Evolutionary conservation across 352 stramenopile species (phyloP).

Genomic region (Phytopythium sindhum): DNA sequence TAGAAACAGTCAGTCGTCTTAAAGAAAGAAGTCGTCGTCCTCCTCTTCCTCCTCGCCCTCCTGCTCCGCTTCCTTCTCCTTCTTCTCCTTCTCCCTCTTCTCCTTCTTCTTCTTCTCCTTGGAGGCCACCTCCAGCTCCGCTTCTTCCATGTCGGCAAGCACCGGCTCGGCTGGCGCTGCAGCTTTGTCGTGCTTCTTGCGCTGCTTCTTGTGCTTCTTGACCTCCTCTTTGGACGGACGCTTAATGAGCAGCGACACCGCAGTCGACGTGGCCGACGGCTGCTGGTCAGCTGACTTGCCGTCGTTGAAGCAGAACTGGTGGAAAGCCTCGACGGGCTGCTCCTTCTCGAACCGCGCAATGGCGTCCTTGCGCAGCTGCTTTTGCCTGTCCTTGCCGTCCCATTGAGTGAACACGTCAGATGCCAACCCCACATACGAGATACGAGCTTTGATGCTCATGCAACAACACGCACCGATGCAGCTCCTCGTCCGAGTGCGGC

Average conservation of each 20-base stretch:
- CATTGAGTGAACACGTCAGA: background rate
- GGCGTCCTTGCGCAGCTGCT: slow-evolving; percentile 38
- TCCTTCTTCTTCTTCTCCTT: slow-evolving; percentile 18
- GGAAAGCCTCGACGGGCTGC: slow-evolving; percentile 54
- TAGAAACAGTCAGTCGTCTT: slow-evolving; percentile 10
- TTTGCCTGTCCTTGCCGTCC: slow-evolving; percentile 20
- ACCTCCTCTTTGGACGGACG: slow-evolving; percentile 62
- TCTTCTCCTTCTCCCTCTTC: slow-evolving; percentile 31
- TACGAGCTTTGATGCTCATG: background rate
- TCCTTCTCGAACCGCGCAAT: slow-evolving; percentile 54
- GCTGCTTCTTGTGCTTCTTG: slow-evolving; percentile 65
- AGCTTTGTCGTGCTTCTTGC: slow-evolving; percentile 43
- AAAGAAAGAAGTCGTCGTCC: slow-evolving; percentile 73
- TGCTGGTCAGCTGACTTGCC: slow-evolving; percentile 23
- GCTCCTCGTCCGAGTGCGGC: slow-evolving; percentile 46
- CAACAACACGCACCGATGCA: slow-evolving; percentile 24
- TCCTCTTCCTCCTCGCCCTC: slow-evolving; percentile 32
- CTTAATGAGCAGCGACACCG: slow-evolving; percentile 56
- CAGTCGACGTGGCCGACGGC: slow-evolving; percentile 10
- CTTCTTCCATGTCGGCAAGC: slow-evolving; percentile 45
- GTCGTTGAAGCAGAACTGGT: slow-evolving; percentile 75
- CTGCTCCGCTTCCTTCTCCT: slow-evolving; percentile 26
- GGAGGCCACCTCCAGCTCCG: slow-evolving; percentile 13
- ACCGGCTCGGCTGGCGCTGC: slow-evolving; percentile 20
- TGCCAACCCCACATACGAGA: background rate